Base-by-base conservation (phyloP, 495 filamentous ascomycete genomes). In the Penicillium malachiteum region DNA sequence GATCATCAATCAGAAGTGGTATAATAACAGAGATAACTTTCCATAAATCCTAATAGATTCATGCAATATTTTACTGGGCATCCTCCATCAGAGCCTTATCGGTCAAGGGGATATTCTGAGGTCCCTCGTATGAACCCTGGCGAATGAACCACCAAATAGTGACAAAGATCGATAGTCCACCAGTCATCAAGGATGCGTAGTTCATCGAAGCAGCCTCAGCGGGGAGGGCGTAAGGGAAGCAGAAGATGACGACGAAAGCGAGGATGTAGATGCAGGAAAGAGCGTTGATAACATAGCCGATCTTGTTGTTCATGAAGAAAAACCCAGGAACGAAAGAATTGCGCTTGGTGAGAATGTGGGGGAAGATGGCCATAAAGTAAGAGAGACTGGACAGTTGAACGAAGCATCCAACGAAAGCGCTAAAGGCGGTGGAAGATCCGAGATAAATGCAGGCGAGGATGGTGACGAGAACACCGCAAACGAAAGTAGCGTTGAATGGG, bases 301-400 rank as follows among this genome's bases (percentile, higher is more conserved):
- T 63, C 12, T 66, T 68, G 17, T 84, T 80, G 16, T 70, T 70
- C 73, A 96, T 83, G 65, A 79, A 83, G 70, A 93, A 96, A 5
- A 81, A 82, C 0, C 88, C 91, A 0, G 78, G 77, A 9, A 80
- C 76, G 41, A 93, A 83, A 13, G 84, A 79, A 17, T 78, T 75
- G 2, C 91, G 78, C 0, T 84, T 72, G 0, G 84, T 85, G 14
- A 90, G 62, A 7, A 94, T 58, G 63, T 94, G 86, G 1, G 88
- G 88, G 35, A 86, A 76, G 60, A 96, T 90, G 13, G 89, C 88
- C 48, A 86, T 81, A 39, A 87, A 80, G 60, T 94, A 96, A 0
- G 86, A 91, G 3, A 85, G 68, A 3, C 84, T 87, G 26, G 84
- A 84, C 12, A 93, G 77, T 54, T 91, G 82, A 4, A 88, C 69